These are phyloP conservation scores for Daedalea quercina DNA, from an alignment of 768 basidiomycete genomes.

Conservation along the genomic window DNA sequence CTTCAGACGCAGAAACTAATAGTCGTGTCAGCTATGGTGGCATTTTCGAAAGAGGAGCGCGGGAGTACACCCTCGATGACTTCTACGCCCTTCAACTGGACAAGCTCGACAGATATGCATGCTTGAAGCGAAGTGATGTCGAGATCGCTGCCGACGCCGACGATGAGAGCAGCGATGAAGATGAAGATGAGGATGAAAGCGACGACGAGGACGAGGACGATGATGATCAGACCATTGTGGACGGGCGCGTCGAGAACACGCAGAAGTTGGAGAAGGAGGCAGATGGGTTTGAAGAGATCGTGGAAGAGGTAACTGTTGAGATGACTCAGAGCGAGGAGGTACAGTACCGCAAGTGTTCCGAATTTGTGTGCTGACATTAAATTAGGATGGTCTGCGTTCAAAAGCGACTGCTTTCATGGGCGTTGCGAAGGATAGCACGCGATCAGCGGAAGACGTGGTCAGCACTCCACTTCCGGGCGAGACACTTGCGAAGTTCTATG, in stretches of 20 bases:
- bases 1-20: neutral
- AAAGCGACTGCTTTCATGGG: slow-evolving; percentile 54
- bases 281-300: neutral
- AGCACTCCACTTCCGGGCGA: slow-evolving; percentile 84
- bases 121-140: slow-evolving; percentile 62
- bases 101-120: slow-evolving; percentile 73
- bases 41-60: slow-evolving; percentile 75
- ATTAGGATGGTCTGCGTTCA: slow-evolving; percentile 32
- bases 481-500: slow-evolving; percentile 77
- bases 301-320: slow-evolving; percentile 18
- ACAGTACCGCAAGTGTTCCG: neutral
- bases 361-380: neutral
- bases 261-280: slow-evolving; percentile 9
- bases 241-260: slow-evolving; percentile 46
- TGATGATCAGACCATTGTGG: slow-evolving; percentile 50
- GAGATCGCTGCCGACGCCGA: slow-evolving; percentile 57
- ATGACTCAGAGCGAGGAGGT: slow-evolving; percentile 19
- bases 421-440: slow-evolving; percentile 48
- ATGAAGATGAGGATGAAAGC: slow-evolving; percentile 45
- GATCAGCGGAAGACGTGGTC: slow-evolving; percentile 62
- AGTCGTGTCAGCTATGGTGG: slow-evolving; percentile 65
- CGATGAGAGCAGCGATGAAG: slow-evolving; percentile 56
- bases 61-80: slow-evolving; percentile 87
- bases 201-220: slow-evolving; percentile 55
- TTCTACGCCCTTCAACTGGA: slow-evolving; percentile 78